Conservation (phyloP, 1,139 yeast genomes). For the Kodamaea fungicola region DNA sequence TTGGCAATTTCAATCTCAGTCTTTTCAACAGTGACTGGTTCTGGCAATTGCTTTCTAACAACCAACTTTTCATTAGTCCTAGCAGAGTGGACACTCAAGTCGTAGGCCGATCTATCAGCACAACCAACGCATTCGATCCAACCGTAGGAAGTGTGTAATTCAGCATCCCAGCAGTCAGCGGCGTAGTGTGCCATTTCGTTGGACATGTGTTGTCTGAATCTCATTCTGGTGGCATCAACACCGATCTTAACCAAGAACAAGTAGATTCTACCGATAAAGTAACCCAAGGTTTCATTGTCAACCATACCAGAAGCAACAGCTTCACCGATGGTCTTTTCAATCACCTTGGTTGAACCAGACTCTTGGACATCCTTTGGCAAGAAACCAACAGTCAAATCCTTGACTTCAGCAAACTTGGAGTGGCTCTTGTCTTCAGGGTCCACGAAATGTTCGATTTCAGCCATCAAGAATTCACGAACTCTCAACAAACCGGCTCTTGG, state of each 20-base stretch:
- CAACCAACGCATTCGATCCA: constrained; percentile 99
- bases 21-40: constrained; percentile 78
- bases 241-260: constrained; percentile 84
- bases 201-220: constrained; percentile 98
- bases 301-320: constrained; percentile 87
- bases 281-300: constrained; percentile 96
- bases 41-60: constrained; percentile 84
- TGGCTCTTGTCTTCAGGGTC: constrained; percentile 89
- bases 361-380: constrained; percentile 85
- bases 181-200: constrained; percentile 99
- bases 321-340: constrained; percentile 73
- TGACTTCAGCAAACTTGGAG: constrained; percentile 72
- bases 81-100: constrained; percentile 90
- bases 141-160: constrained; percentile 90
- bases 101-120: constrained; percentile 99
- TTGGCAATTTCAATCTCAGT: constrained; percentile 84
- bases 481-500: constrained; percentile 97
- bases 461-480: constrained; percentile 98
- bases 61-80: constrained; percentile 93
- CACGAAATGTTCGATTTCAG: constrained; percentile 97
- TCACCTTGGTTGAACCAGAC: constrained; percentile 70
- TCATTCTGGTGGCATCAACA: constrained; percentile 73
- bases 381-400: constrained; percentile 69
- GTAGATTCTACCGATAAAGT: constrained; percentile 91
- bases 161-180: constrained; percentile 99